Conservation (phyloP, 1,139 yeast genomes). For the Candida frijolesensis region DNA sequence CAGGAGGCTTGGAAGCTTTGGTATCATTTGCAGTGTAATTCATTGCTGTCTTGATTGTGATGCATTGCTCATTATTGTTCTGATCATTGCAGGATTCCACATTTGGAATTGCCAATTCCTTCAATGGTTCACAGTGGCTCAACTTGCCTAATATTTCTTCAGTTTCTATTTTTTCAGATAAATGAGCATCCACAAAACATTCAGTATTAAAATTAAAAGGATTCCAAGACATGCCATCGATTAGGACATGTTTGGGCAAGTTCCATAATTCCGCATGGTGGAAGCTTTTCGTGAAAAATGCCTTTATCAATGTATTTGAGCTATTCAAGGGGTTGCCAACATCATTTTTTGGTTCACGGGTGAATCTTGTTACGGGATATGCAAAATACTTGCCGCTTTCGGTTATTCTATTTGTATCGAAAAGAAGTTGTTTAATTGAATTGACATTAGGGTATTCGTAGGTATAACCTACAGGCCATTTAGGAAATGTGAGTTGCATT, state of each 20-base stretch:
- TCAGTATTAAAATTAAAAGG: slow-evolving; percentile 10
- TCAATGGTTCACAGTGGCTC: neutral
- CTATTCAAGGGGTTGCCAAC: neutral
- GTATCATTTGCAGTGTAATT: neutral
- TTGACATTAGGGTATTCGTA: neutral
- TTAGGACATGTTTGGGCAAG: slow-evolving; percentile 9
- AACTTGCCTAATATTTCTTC: neutral
- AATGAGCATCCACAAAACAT: slow-evolving; percentile 1
- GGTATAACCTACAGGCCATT: neutral
- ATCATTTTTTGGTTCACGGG: neutral
- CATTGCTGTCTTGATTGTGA: neutral
- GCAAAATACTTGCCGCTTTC: slow-evolving; percentile 12
- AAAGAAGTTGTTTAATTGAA: slow-evolving; percentile 2
- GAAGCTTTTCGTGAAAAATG: slow-evolving; percentile 1
- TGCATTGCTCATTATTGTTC: too few relatives aligned
- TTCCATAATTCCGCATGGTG: slow-evolving; percentile 7
- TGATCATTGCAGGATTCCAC: too few relatives aligned
- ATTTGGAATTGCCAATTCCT: neutral
- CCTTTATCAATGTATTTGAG: neutral
- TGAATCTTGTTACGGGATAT: slow-evolving; percentile 8
- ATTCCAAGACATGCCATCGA: slow-evolving; percentile 13
- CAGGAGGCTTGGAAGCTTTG: neutral
- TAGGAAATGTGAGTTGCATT: neutral
- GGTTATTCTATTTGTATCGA: slow-evolving; percentile 7
- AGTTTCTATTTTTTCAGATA: slow-evolving; percentile 5